Evolutionary conservation across 805 yeast genomes (phyloP).

Genomic region (Saccharomyces jurei): DNA sequence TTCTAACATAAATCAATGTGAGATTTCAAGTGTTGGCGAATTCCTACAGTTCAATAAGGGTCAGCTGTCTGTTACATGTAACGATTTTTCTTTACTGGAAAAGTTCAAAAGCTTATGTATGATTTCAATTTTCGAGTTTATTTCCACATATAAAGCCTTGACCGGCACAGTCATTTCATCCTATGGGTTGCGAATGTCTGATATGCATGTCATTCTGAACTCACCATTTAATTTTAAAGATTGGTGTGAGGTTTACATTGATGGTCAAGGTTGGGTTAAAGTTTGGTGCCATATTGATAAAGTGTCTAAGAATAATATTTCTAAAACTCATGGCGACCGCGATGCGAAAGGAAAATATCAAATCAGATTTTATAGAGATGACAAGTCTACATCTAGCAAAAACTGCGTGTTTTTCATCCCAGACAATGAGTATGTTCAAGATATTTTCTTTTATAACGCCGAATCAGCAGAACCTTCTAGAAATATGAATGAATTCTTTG

Average conservation of each 20-base stretch:
- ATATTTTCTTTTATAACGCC: conserved; percentile 20
- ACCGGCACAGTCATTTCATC: conserved; percentile 25
- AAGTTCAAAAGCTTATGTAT: conserved; percentile 9
- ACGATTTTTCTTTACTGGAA: not conserved
- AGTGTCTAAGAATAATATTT: conserved; percentile 4
- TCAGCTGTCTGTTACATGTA: conserved; percentile 5
- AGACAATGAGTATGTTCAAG: conserved; percentile 23
- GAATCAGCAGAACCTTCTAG: not conserved
- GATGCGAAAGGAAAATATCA: conserved; percentile 20
- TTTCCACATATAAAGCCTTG: conserved; percentile 20
- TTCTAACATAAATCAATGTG: conserved; percentile 3
- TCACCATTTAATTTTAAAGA: conserved; percentile 27
- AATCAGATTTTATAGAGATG: conserved; percentile 24
- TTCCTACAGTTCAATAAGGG: conserved; percentile 7
- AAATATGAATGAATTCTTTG: conserved; percentile 1
- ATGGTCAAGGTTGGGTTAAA: conserved; percentile 27
- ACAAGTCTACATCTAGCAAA: conserved; percentile 17
- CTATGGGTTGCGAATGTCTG: conserved; percentile 21
- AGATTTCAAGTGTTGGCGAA: conserved; percentile 4
- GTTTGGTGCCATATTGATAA: conserved; percentile 29
- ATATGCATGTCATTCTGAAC: conserved; percentile 23
- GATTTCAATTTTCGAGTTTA: conserved; percentile 21
- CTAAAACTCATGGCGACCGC: conserved; percentile 4
- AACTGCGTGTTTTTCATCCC: conserved; percentile 25
- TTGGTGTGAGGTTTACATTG: conserved; percentile 29